phyloP scores from a whole-genome alignment of 306 rosid genomes.

The Luffa acutangula region DNA sequence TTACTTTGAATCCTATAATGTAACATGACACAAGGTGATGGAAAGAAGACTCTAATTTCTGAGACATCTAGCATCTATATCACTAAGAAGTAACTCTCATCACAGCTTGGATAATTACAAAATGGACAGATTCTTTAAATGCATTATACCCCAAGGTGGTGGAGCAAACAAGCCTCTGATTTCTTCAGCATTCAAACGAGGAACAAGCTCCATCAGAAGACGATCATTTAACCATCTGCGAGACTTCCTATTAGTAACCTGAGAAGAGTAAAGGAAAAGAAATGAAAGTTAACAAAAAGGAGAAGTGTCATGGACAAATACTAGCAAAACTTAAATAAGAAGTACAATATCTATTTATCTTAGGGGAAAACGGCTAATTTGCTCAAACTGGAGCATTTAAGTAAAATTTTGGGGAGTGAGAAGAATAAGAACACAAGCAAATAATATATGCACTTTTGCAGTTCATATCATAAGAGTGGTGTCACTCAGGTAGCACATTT shows the following conservation, averaged over 20 bases:
- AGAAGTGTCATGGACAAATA: not conserved
- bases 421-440: not conserved
- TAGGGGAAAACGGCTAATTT: not conserved
- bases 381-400: not conserved
- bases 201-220: conserved; percentile 82
- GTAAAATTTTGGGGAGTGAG: not conserved
- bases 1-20: not conserved
- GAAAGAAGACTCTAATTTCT: conserved; percentile 77
- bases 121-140: not conserved
- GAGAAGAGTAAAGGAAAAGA: conserved; percentile 1
- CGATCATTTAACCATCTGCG: conserved; percentile 92
- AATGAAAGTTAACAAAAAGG: not conserved
- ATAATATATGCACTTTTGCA: not conserved
- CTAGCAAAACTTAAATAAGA: not conserved
- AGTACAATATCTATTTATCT: not conserved
- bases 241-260: conserved; percentile 79
- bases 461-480: not conserved
- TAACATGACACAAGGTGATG: conserved; percentile 66
- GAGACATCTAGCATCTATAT: conserved; percentile 39
- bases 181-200: conserved; percentile 79
- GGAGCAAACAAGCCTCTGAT: conserved; percentile 93
- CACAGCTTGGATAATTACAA: not conserved
- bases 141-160: conserved; percentile 74
- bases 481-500: not conserved
- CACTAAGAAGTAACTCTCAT: not conserved